These are phyloP conservation scores for Hirsutella thompsonii DNA, from an alignment of 2,329 filamentous ascomycete species.

Conservation along the genomic window DNA sequence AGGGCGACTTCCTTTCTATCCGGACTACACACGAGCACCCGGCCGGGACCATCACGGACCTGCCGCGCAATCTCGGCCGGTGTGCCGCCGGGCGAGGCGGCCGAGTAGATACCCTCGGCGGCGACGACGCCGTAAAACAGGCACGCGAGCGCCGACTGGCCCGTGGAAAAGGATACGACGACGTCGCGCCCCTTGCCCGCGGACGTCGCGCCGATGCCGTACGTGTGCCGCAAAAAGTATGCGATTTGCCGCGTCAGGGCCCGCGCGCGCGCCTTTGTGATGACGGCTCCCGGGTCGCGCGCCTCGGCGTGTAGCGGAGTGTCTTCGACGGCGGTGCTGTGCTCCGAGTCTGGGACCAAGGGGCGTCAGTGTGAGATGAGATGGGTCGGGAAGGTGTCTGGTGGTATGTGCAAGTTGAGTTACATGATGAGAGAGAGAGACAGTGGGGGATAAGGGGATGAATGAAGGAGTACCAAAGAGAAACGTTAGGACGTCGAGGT, in stretches of 20 bases:
- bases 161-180: conserved; percentile 41
- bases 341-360: conserved; percentile 19
- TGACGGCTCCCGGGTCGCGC: conserved; percentile 33
- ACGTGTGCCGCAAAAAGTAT: conserved; percentile 37
- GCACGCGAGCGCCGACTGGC: conserved; percentile 39
- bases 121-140: conserved; percentile 44
- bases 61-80: conserved; percentile 35
- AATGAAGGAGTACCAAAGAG: neutral
- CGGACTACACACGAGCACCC: conserved; percentile 30
- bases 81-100: conserved; percentile 36
- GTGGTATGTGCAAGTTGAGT: neutral
- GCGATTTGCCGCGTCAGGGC: conserved; percentile 37
- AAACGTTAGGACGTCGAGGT: neutral
- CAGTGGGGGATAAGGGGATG: neutral
- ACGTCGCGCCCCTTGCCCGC: conserved; percentile 31
- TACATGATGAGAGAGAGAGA: neutral
- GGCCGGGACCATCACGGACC: conserved; percentile 23
- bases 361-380: no score
- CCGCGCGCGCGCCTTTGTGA: conserved; percentile 40
- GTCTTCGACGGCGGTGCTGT: conserved; percentile 25
- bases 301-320: conserved; percentile 45
- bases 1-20: conserved; percentile 31
- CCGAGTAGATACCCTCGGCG: conserved; percentile 45
- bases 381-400: neutral
- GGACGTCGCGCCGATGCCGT: conserved; percentile 32